Evolutionary conservation across 768 basidiomycete genomes (phyloP).

Genomic region (Leucocoprinus birnbaumii): DNA sequence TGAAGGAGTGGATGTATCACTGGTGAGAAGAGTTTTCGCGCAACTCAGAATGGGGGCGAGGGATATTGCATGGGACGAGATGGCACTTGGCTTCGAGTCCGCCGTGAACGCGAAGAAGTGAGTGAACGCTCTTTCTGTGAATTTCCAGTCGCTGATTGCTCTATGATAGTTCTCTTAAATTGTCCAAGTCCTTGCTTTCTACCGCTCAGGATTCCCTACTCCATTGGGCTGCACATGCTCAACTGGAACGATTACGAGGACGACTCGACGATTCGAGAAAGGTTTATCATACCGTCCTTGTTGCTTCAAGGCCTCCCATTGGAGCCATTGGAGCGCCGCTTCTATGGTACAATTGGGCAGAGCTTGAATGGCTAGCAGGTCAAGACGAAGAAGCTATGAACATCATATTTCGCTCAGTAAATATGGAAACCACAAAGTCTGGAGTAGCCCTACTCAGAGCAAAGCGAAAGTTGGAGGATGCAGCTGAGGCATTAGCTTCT

Average conservation of each 20-base stretch:
- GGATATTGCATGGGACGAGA: conserved; percentile 63
- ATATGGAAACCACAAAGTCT: conserved; percentile 43
- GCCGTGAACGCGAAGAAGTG: conserved; percentile 57
- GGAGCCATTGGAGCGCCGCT: conserved; percentile 33
- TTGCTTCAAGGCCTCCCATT: conserved; percentile 36
- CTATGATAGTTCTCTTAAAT: conserved; percentile 55
- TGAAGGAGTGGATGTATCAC: conserved; percentile 40
- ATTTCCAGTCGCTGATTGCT: neutral
- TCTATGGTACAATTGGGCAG: conserved; percentile 84
- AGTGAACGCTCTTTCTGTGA: conserved; percentile 14
- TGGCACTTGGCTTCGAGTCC: conserved; percentile 67
- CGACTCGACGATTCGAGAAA: conserved; percentile 70
- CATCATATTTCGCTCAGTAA: conserved; percentile 53
- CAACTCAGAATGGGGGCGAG: conserved; percentile 47
- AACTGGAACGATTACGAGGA: conserved; percentile 65
- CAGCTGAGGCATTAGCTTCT: conserved; percentile 21
- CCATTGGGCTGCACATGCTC: conserved; percentile 78
- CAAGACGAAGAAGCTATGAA: conserved; percentile 45
- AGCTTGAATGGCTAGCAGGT: conserved; percentile 76
- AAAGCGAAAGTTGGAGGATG: conserved; percentile 60
- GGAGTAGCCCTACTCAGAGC: conserved; percentile 59
- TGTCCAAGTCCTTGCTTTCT: conserved; percentile 65
- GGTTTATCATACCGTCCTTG: conserved; percentile 68
- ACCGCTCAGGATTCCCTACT: conserved; percentile 49
- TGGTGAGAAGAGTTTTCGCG: conserved; percentile 57